Conservation (phyloP, 495 filamentous ascomycete genomes). For the Tuber aestivum region DNA sequence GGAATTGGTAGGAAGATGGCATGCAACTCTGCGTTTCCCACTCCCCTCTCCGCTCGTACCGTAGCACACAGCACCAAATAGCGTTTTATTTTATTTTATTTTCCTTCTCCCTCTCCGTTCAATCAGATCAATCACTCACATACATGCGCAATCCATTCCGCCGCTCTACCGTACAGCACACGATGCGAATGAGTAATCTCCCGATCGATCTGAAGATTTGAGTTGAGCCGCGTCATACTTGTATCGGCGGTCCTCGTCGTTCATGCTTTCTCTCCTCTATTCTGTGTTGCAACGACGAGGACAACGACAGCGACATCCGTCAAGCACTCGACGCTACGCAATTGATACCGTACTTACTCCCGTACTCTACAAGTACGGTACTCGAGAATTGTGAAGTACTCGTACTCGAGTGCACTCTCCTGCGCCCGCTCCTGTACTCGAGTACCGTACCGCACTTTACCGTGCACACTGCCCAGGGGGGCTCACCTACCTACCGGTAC, state of each 20-base stretch:
- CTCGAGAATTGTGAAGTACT: no score
- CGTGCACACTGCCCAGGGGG: background rate
- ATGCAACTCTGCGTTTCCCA: slow-evolving; percentile 27
- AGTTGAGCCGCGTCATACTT: slow-evolving; percentile 39
- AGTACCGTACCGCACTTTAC: background rate
- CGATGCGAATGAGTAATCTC: slow-evolving; percentile 37
- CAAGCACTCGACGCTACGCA: background rate
- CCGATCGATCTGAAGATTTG: slow-evolving; percentile 38
- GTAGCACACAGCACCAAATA: slow-evolving; percentile 21
- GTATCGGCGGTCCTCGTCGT: slow-evolving; percentile 23
- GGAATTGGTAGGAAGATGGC: slow-evolving; percentile 16
- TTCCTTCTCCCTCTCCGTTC: background rate
- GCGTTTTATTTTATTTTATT: slow-evolving; percentile 9
- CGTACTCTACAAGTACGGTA: background rate
- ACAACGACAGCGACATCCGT: background rate
- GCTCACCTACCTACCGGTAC: background rate
- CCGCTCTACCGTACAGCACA: background rate
- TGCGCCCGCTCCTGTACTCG: no score
- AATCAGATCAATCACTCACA: slow-evolving; percentile 7
- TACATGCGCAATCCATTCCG: slow-evolving; percentile 24
- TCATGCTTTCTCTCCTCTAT: slow-evolving; percentile 16
- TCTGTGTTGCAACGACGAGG: slow-evolving; percentile 24
- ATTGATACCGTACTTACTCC: background rate
- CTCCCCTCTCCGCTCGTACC: background rate
- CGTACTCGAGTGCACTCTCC: no score